phyloP scores from a whole-genome alignment of 2,329 filamentous ascomycete genomes.

The Piedraia hortae region DNA sequence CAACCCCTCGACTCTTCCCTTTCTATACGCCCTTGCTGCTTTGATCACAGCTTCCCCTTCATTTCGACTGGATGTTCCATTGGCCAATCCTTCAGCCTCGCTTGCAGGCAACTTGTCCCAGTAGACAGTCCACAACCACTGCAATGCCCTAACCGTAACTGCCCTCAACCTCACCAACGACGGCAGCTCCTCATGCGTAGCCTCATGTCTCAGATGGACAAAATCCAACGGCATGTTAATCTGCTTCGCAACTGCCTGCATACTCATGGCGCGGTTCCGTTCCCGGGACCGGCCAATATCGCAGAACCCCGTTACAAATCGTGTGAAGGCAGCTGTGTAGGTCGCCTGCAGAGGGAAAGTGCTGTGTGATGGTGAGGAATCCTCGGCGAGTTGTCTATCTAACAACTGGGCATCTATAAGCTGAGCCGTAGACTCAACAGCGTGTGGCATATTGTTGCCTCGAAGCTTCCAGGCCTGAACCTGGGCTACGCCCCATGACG shows the following conservation, averaged over 20 bases:
- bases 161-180: slow-evolving; percentile 43
- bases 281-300: slow-evolving; percentile 41
- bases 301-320: slow-evolving; percentile 52
- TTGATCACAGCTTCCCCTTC: no score
- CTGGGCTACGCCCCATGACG: slow-evolving; percentile 13
- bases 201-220: slow-evolving; percentile 70
- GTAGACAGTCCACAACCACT: slow-evolving; percentile 77
- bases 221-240: slow-evolving; percentile 49
- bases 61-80: neutral
- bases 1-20: slow-evolving; percentile 4
- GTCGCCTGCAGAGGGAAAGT: slow-evolving; percentile 36
- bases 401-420: slow-evolving; percentile 40
- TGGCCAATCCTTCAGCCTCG: slow-evolving; percentile 3
- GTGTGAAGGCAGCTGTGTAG: slow-evolving; percentile 41
- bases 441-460: slow-evolving; percentile 40
- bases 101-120: slow-evolving; percentile 35
- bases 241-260: slow-evolving; percentile 42
- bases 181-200: slow-evolving; percentile 68
- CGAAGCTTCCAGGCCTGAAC: slow-evolving; percentile 34
- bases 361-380: slow-evolving; percentile 22
- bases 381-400: no score
- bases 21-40: no score
- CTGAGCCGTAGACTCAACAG: slow-evolving; percentile 53
- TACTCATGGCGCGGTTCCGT: slow-evolving; percentile 30
- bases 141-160: slow-evolving; percentile 40